These are phyloP conservation scores for Leishmania lainsoni DNA, from an alignment of 208 protist genomes.

Conservation along the genomic window DNA sequence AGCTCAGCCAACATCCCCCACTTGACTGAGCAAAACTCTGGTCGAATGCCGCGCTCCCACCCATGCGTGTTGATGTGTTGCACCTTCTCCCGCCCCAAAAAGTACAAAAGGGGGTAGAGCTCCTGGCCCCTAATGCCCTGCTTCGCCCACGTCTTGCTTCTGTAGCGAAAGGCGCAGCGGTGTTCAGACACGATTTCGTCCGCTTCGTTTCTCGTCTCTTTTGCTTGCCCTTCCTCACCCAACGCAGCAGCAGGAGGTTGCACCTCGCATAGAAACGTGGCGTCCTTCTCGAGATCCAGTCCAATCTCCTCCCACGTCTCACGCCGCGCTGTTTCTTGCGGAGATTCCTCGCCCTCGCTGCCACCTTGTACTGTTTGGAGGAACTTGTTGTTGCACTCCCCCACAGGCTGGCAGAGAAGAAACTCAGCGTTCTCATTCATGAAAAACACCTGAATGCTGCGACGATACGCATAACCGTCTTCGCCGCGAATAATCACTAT, in stretches of 20 bases:
- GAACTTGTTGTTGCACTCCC: constrained; percentile 20
- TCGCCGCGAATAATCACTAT: constrained; percentile 15
- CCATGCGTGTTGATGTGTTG: not conserved
- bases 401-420: constrained; percentile 36
- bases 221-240: not conserved
- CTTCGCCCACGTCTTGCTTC: constrained; percentile 47
- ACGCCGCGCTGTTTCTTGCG: constrained; percentile 33
- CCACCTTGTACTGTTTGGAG: constrained; percentile 57
- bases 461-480: constrained; percentile 26
- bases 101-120: constrained; percentile 53
- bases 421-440: constrained; percentile 40
- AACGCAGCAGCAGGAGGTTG: not conserved
- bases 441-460: constrained; percentile 51
- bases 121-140: constrained; percentile 45
- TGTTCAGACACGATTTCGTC: constrained; percentile 17
- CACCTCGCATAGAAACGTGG: constrained; percentile 34
- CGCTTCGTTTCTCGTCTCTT: constrained; percentile 6
- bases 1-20: constrained; percentile 42
- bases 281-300: constrained; percentile 14
- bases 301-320: constrained; percentile 59
- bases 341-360: constrained; percentile 26
- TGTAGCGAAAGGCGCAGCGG: constrained; percentile 46
- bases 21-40: constrained; percentile 18
- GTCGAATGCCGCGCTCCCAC: constrained; percentile 9
- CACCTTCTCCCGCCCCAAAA: not conserved